A percentile compares a stretch with the other conserved stretches of the same genome.
Evolutionary conservation across 106 monocot genomes (phyloP).

Genomic region (Dendrobium huoshanense): DNA sequence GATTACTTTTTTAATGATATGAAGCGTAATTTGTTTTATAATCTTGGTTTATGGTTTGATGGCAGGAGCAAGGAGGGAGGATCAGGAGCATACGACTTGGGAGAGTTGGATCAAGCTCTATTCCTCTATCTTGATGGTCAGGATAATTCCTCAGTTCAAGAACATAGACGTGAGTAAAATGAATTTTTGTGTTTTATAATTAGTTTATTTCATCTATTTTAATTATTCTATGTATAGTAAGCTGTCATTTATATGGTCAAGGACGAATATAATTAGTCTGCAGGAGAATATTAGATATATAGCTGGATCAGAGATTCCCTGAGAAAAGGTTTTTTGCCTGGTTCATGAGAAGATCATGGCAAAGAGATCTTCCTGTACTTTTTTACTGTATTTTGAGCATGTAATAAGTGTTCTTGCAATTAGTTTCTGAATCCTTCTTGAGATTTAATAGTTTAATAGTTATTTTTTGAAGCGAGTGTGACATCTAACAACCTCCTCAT

Average conservation of each 20-base stretch:
- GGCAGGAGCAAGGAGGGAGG: slow-evolving; percentile 34
- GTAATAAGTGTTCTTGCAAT: background rate
- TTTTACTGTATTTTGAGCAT: background rate
- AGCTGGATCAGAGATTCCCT: slow-evolving; percentile 12
- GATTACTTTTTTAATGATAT: too few relatives aligned
- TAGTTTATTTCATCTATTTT: background rate
- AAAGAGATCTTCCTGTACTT: slow-evolving; percentile 13
- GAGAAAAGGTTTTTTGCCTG: slow-evolving; percentile 6
- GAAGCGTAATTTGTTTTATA: too few relatives aligned
- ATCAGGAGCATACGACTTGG: slow-evolving; percentile 49
- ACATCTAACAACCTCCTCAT: slow-evolving; percentile 6
- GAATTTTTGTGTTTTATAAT: too few relatives aligned
- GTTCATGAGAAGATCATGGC: slow-evolving; percentile 29
- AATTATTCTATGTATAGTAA: background rate
- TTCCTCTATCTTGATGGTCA: slow-evolving; percentile 79
- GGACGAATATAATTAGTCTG: slow-evolving; percentile 2
- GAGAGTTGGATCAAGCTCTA: slow-evolving; percentile 89
- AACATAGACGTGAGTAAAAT: slow-evolving; percentile 52
- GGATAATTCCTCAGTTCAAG: slow-evolving; percentile 53
- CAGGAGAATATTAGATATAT: background rate
- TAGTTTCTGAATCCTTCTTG: background rate
- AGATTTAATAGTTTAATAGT: background rate
- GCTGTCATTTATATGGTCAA: background rate
- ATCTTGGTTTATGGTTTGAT: background rate
- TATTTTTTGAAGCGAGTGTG: slow-evolving; percentile 1